Percentiles rank a stretch among this genome's conserved stretches.
Conservation (phyloP, 2,329 filamentous ascomycete species). For the Colletotrichum lentis region DNA sequence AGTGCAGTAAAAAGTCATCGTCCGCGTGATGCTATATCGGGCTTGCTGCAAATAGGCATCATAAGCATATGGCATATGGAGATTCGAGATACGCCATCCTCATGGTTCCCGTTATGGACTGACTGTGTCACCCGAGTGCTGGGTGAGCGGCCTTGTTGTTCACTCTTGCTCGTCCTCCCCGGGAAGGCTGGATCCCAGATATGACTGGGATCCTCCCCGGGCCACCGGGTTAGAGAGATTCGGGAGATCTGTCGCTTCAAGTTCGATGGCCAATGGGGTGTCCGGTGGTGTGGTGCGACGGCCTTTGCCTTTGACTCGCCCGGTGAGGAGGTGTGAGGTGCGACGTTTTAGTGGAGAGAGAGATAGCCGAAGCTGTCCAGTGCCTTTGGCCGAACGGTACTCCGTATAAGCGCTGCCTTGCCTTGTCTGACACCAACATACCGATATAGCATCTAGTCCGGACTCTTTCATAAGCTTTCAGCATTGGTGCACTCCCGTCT, state of each 20-base stretch:
- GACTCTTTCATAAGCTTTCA: background rate
- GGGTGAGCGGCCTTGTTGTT: slow-evolving; percentile 9
- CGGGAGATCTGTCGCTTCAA: slow-evolving; percentile 30
- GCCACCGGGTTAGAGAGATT: slow-evolving; percentile 2
- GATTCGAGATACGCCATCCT: background rate
- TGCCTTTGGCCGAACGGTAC: slow-evolving; percentile 3
- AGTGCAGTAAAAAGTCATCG: background rate
- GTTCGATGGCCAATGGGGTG: slow-evolving; percentile 10
- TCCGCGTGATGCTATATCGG: slow-evolving; percentile 4
- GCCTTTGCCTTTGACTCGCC: slow-evolving; percentile 21
- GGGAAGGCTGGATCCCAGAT: slow-evolving; percentile 28
- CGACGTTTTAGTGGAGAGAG: slow-evolving; percentile 18
- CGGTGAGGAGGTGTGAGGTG: slow-evolving; percentile 4
- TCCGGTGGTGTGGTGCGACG: slow-evolving; percentile 24
- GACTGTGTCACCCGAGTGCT: background rate
- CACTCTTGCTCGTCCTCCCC: background rate
- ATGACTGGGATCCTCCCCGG: slow-evolving; percentile 24
- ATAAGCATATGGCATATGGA: background rate
- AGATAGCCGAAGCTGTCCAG: slow-evolving; percentile 4
- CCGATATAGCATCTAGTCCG: background rate
- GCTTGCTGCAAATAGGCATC: background rate
- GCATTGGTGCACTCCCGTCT: too few species aligned
- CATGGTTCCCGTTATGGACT: background rate
- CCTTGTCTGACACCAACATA: background rate
- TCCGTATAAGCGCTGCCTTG: slow-evolving; percentile 27